A percentile compares a stretch with the other conserved stretches of the same genome.
Evolutionary conservation across 257 asterid species (phyloP).

Genomic region (Jaltomata sinuosa): DNA sequence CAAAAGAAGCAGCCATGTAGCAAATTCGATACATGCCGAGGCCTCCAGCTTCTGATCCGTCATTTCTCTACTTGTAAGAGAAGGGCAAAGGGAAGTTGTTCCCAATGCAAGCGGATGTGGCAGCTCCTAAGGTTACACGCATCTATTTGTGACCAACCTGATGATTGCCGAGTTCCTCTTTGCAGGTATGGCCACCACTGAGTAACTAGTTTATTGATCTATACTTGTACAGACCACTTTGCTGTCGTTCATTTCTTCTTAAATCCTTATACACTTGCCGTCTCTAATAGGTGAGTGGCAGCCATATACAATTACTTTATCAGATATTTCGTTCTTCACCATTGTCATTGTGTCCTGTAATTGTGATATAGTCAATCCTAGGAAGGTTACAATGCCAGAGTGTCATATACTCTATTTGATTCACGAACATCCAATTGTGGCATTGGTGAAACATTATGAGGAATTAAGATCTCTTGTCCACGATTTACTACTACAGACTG

Average conservation of each 20-base stretch:
- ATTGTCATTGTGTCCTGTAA: not conserved
- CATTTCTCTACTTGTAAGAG: conserved; percentile 70
- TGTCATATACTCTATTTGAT: not conserved
- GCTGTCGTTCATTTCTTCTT: not conserved
- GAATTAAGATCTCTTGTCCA: not conserved
- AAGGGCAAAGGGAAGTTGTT: conserved; percentile 71
- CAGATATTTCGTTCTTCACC: not conserved
- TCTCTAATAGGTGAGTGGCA: not conserved
- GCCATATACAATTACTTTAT: not conserved
- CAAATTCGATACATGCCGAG: conserved; percentile 76
- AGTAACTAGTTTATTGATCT: not conserved
- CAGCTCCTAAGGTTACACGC: conserved; percentile 74
- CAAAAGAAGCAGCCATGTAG: conserved; percentile 56
- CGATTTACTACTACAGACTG: not conserved
- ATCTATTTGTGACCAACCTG: conserved; percentile 57
- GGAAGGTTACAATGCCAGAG: not conserved
- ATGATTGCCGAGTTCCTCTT: conserved; percentile 78
- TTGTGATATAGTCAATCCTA: not conserved
- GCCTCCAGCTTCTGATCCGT: conserved; percentile 63
- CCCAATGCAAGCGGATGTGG: conserved; percentile 79
- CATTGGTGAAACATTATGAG: not conserved
- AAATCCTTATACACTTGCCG: not conserved
- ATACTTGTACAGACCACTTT: not conserved
- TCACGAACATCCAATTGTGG: not conserved
- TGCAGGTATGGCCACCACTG: conserved; percentile 50